Evolutionary conservation across 768 basidiomycete species (phyloP), one percentile per base, ranked within the genome.

Genomic region (Sporobolomyces roseus): DNA sequence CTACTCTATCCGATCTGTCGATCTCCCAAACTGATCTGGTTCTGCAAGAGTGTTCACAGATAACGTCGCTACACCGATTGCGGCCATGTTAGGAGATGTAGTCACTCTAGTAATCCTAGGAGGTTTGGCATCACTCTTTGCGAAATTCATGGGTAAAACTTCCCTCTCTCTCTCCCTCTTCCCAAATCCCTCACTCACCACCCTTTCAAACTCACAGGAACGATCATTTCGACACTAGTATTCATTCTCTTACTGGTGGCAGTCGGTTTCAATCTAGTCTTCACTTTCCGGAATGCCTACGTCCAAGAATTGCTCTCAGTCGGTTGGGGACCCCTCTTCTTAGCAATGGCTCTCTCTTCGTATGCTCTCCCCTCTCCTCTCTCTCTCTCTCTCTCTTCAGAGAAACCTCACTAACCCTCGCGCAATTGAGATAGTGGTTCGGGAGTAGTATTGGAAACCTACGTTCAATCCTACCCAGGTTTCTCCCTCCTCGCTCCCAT

Each of bases 1-100:
- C 16, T 2, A 9, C 45, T 23, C 32, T 43, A 41, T 48, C 30
- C 43, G 32, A 32, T 32, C 52, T 32, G 56, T 55, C n/a, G 27
- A 12, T 32, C 32, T 27, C 2, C 17, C 3, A 14, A 25, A 7
- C 52, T 7, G 52, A 38, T 32, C 49, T 27, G 46, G 23, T 21
- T 30, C 23, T n/a, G 19, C 10, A 35, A n/a, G 4, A n/a, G 23
- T 9, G 30, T 41, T 30, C 30, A 10, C 75, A 91, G 93, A 96
- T 77, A 99, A 99, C 78, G 93, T 98, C 72, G 89, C 93, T 2
- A 91, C 96, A 0, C 93, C 96, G 0, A 83, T 98, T 13, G 96
- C 96, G 0, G 85, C 91, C 4, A 91, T 90, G 74, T 83, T 98
- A 3, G 94, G 96, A 7, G 96, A 98, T 75, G 83, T 99, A 38